Conservation (phyloP, 305 asterid species). For the Solanum hybrid region DNA sequence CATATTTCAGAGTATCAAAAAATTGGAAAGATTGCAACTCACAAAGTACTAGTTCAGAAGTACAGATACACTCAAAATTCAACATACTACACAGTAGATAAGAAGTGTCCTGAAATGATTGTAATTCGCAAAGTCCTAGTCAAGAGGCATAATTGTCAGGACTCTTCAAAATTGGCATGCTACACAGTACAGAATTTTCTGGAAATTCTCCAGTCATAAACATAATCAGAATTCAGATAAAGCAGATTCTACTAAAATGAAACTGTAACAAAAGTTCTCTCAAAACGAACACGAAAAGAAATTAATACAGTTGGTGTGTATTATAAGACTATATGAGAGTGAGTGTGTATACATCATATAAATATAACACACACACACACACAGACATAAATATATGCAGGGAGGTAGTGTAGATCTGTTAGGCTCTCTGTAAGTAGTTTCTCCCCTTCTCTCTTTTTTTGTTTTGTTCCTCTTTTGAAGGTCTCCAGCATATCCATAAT, state of each 20-base stretch:
- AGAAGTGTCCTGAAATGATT: background rate
- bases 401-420: background rate
- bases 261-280: background rate
- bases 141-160: background rate
- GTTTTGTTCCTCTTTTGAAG: background rate
- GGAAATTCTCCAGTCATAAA: background rate
- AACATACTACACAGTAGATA: background rate
- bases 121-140: background rate
- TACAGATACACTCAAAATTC: background rate
- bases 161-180: background rate
- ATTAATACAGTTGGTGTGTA: background rate
- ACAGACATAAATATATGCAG: background rate
- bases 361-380: background rate
- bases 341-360: background rate
- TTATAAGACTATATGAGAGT: background rate
- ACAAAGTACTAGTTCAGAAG: background rate
- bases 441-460: background rate
- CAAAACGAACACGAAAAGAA: background rate
- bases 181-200: background rate
- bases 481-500: background rate
- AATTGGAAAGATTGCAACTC: background rate
- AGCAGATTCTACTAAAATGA: background rate
- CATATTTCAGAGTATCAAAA: background rate
- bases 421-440: background rate
- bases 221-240: background rate